Conservation (phyloP, 2,329 filamentous ascomycete genomes). For the Fusarium robinianum region DNA sequence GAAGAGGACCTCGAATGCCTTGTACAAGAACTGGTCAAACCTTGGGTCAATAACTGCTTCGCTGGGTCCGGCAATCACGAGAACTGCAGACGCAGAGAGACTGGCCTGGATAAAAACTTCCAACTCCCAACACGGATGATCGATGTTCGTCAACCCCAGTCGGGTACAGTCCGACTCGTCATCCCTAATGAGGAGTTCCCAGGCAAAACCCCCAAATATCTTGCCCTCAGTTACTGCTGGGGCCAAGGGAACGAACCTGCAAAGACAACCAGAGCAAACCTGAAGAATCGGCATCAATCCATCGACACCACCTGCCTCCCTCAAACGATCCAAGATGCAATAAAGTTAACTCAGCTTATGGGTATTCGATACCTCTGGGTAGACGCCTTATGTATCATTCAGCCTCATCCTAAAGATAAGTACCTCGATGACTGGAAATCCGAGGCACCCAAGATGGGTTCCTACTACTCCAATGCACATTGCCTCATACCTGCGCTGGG, state of each 20-base stretch:
- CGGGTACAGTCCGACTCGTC: not conserved
- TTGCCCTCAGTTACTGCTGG: conserved; percentile 8
- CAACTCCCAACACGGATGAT: conserved; percentile 2
- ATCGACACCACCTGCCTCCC: not conserved
- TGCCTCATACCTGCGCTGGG: conserved; percentile 3
- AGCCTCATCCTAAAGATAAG: not conserved
- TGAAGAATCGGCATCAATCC: not conserved
- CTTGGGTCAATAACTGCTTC: not conserved
- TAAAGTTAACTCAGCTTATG: not conserved
- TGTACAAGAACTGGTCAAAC: not conserved
- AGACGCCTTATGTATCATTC: conserved; percentile 5
- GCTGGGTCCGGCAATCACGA: not conserved
- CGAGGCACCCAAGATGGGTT: conserved; percentile 9
- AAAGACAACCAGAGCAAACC: not conserved
- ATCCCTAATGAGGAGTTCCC: not conserved
- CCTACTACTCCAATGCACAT: conserved; percentile 7
- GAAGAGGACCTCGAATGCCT: not conserved
- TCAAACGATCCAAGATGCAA: conserved; percentile 2
- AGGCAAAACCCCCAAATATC: no score
- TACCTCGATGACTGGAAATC: conserved; percentile 1
- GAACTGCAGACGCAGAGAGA: not conserved
- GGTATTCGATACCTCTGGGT: conserved; percentile 4
- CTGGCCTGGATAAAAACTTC: not conserved
- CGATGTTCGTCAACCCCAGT: not conserved
- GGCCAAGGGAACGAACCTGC: not conserved